phyloP scores from a whole-genome alignment of 1,284 basidiomycete genomes.

The Wolfiporia cocos region DNA sequence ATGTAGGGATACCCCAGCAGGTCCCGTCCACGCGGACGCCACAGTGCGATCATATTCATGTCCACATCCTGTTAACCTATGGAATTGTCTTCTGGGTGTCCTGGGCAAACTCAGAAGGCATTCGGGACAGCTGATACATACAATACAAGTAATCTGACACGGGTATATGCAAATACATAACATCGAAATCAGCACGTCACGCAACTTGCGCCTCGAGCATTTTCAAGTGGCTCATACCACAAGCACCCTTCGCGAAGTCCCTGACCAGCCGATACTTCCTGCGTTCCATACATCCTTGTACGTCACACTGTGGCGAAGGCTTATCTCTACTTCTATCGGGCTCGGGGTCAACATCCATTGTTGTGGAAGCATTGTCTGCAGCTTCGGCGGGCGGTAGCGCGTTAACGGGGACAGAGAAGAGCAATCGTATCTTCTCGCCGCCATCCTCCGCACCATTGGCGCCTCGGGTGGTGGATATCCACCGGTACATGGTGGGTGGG shows the following conservation, averaged over 20 bases:
- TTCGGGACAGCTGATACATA: too few relatives aligned
- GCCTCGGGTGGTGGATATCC: conserved; percentile 45
- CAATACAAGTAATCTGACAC: too few relatives aligned
- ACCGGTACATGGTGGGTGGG: conserved; percentile 52
- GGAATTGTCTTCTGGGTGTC: too few relatives aligned
- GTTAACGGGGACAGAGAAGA: conserved; percentile 47
- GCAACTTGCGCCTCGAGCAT: conserved; percentile 32
- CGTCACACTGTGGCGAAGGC: conserved; percentile 32
- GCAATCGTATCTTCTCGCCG: conserved; percentile 30
- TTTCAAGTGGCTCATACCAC: conserved; percentile 51
- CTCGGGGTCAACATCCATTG: conserved; percentile 17
- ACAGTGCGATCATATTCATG: too few relatives aligned
- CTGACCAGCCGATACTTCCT: conserved; percentile 49
- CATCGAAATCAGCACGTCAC: too few relatives aligned
- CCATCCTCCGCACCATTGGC: conserved; percentile 13
- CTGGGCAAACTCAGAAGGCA: too few relatives aligned
- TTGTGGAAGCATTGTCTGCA: background rate
- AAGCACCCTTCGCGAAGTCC: conserved; percentile 46
- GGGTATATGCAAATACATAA: too few relatives aligned
- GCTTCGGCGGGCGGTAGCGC: conserved; percentile 22
- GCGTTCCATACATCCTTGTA: conserved; percentile 36
- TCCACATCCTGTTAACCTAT: too few relatives aligned
- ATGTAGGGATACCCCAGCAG: too few relatives aligned
- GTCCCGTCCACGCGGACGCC: too few relatives aligned
- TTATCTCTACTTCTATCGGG: background rate